Percentiles rank a stretch among this genome's conserved stretches.
phyloP scores from a whole-genome alignment of 495 filamentous ascomycete genomes.

The Usnea hakonensis region DNA sequence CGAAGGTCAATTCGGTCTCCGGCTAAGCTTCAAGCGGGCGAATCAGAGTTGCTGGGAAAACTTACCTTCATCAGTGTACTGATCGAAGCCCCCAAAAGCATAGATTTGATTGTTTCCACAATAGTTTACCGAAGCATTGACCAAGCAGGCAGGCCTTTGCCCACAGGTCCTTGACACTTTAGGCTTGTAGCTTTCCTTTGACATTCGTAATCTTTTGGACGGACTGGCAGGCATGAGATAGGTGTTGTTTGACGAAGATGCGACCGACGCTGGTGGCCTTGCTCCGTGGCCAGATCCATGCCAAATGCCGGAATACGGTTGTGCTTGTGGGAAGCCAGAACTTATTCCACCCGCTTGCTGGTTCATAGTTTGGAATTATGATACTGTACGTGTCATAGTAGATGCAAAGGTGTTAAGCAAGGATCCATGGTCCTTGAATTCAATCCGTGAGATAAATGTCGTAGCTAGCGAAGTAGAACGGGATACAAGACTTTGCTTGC shows the following conservation, averaged over 20 bases:
- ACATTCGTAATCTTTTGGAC: constrained; percentile 48
- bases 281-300: constrained; percentile 5
- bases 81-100: constrained; percentile 98
- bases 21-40: constrained; percentile 17
- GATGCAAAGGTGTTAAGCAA: neutral
- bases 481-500: neutral
- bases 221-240: constrained; percentile 82
- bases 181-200: constrained; percentile 67
- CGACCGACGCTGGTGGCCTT: constrained; percentile 37
- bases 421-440: neutral
- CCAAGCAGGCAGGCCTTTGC: constrained; percentile 84
- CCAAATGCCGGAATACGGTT: neutral
- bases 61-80: constrained; percentile 88
- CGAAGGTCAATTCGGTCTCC: constrained; percentile 3
- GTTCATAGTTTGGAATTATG: constrained; percentile 12
- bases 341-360: neutral
- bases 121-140: constrained; percentile 96
- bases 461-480: neutral
- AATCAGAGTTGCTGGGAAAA: neutral
- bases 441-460: neutral
- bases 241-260: constrained; percentile 52
- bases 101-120: constrained; percentile 94
- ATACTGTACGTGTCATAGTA: neutral
- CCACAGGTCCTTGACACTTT: constrained; percentile 74
- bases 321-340: constrained; percentile 5